Conservation (phyloP, 2,329 filamentous ascomycete genomes). For the Fusarium circinatum region DNA sequence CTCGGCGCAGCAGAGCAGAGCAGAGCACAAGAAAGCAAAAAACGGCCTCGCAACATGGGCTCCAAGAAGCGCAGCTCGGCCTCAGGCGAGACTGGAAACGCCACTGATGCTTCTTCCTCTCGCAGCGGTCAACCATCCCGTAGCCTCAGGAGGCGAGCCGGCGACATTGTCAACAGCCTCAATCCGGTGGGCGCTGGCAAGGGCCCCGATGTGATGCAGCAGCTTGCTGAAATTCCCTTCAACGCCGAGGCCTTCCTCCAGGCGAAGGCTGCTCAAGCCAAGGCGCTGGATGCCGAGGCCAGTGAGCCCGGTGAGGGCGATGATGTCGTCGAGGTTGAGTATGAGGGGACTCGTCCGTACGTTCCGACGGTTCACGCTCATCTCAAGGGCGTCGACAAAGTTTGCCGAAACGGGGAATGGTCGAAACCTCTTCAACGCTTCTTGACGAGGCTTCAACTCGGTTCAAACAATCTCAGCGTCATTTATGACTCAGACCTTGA, state of each 20-base stretch:
- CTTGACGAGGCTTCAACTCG: conserved; percentile 23
- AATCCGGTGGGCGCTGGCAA: conserved; percentile 3
- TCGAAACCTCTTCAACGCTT: conserved; percentile 26
- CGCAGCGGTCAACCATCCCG: conserved; percentile 3
- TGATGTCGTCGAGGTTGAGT: conserved; percentile 4
- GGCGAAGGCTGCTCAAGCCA: conserved; percentile 21
- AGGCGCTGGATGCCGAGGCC: conserved; percentile 10
- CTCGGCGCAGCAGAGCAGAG: conserved; percentile 16
- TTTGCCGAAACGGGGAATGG: conserved; percentile 27
- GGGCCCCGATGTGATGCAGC: conserved; percentile 2
- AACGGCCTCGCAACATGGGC: conserved; percentile 3
- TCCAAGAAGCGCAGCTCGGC: conserved; percentile 17
- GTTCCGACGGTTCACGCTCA: conserved; percentile 23
- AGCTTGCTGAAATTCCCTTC: conserved; percentile 28
- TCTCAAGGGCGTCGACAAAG: conserved; percentile 22
- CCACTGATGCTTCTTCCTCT: neutral
- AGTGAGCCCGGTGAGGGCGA: conserved; percentile 20
- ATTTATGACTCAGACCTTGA: conserved; percentile 27
- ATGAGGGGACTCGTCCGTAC: neutral
- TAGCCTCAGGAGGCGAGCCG: neutral
- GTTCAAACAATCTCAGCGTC: conserved; percentile 12
- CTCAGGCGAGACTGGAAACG: neutral
- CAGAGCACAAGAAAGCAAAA: conserved; percentile 8
- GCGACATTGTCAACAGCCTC: conserved; percentile 1
- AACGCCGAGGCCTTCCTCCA: conserved; percentile 15